Evolutionary conservation across 306 rosid species (phyloP).

Genomic region (Rosa chinensis): DNA sequence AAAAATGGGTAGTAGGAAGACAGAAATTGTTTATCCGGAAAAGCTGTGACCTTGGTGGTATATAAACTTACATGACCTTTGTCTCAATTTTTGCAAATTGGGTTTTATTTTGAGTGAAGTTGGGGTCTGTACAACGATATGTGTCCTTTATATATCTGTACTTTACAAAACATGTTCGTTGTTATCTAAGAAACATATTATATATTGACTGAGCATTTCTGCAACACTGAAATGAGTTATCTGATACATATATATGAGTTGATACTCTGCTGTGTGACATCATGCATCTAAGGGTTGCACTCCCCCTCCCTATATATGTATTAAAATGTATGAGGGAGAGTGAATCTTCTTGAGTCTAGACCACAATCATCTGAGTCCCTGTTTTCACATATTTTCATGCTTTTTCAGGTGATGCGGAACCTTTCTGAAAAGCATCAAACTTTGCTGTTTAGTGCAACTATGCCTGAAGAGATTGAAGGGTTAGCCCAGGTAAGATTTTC

Average conservation of each 20-base stretch:
- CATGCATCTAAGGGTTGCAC: background rate
- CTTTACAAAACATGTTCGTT: background rate
- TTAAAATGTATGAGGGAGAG: background rate
- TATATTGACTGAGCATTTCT: background rate
- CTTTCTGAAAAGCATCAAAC: slow-evolving; percentile 88
- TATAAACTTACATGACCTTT: background rate
- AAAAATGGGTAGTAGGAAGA: background rate
- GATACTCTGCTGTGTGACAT: background rate
- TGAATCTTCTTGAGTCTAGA: background rate
- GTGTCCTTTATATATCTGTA: background rate
- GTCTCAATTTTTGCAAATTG: background rate
- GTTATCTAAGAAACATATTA: background rate
- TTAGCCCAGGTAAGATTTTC: slow-evolving; percentile 62
- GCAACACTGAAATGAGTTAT: background rate
- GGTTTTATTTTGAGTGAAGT: too few species aligned
- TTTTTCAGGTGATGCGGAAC: slow-evolving; percentile 64
- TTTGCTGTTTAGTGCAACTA: slow-evolving; percentile 81
- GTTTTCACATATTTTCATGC: slow-evolving; percentile 18
- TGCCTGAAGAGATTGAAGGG: slow-evolving; percentile 88
- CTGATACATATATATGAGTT: background rate
- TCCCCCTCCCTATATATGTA: background rate
- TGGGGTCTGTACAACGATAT: background rate
- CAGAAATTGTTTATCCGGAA: too few species aligned
- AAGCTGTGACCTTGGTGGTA: background rate
- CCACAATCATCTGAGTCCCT: background rate